These are phyloP conservation scores for Cystofilobasidium bisporidii DNA, from an alignment of 768 basidiomycete genomes.

Conservation along the genomic window DNA sequence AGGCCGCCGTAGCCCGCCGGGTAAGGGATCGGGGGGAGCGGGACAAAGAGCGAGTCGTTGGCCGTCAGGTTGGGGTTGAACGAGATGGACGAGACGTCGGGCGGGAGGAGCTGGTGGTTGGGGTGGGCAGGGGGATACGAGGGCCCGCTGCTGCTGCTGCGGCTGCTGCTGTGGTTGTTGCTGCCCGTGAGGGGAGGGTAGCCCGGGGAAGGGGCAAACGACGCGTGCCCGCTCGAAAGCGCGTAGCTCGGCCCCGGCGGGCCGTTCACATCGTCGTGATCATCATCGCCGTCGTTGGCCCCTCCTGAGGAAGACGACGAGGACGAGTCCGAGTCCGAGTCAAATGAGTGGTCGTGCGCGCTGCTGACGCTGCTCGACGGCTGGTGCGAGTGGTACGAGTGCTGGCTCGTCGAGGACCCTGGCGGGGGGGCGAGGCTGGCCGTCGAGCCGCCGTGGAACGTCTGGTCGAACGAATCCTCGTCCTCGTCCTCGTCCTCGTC, in stretches of 20 bases:
- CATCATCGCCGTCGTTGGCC: not conserved
- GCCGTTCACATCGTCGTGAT: no score
- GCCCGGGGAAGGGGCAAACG: no score
- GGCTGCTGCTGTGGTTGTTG: not conserved
- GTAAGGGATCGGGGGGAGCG: conserved; percentile 4
- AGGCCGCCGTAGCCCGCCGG: conserved; percentile 1
- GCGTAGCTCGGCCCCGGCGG: no score
- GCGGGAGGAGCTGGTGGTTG: not conserved
- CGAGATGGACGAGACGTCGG: not conserved
- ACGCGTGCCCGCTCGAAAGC: no score
- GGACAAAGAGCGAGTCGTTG: conserved; percentile 14
- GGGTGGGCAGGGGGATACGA: no score
- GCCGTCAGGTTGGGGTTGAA: conserved; percentile 13
- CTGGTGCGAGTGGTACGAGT: not conserved
- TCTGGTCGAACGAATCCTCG: conserved; percentile 21
- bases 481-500: conserved; percentile 21
- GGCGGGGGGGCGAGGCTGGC: not conserved
- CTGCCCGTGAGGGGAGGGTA: no score
- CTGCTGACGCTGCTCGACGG: not conserved
- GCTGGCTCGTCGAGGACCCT: not conserved
- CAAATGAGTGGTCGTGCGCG: not conserved
- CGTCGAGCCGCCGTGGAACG: not conserved
- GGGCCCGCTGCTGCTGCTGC: not conserved
- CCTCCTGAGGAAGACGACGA: not conserved
- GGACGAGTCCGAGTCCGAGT: conserved; percentile 7